Base-by-base conservation (phyloP, 768 basidiomycete species). In the Tephrocybe sp. region DNA sequence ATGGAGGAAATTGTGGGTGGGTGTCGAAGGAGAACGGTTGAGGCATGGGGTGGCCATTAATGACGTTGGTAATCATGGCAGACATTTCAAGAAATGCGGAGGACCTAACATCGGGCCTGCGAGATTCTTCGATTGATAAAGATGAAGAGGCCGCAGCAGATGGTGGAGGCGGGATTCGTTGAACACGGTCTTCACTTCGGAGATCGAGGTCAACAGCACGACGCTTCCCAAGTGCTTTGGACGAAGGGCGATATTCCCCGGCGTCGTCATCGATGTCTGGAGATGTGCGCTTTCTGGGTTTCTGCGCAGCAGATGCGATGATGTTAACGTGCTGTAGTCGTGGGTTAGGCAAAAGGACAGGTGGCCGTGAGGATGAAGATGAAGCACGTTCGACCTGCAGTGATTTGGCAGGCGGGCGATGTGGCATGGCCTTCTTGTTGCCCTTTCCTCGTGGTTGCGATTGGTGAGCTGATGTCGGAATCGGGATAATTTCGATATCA, bases 151-250 rank as follows among this genome's bases (percentile, higher is more conserved):
- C 9, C 4, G 50, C 15, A 6, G 38, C 10, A 23, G 34, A 30
- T 10, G 20, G 15, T 3, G 20, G 28, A 11, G 8, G 21, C 32
- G 8, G 42, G 2, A 21, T 5, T 8, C 34, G 41, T 36, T 17
- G 45, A 28, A 26, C 20, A 33, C 5, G 18, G 0, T 3, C 37
- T 15, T 10, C 4, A 17, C 39, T 39, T 15, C 18, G 34, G 23
- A 1, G 17, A 11, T 42, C 18, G 2, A 58, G 51, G 28, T 52
- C 59, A 18, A 47, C 28, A 7, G 64, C 68, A 40, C 62, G 61
- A 15, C 65, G 66, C 45, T 72, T 70, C 6, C 69, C 68, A 7
- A 67, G 52, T 8, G 66, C 66, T 42, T 72, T 70, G 21, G 65
- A 68, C 0, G 69, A 70, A 21, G 64, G 68, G n/a, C 34, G 10